Conservation (phyloP, 441 rosid genomes). For the Theobroma grandiflorum region DNA sequence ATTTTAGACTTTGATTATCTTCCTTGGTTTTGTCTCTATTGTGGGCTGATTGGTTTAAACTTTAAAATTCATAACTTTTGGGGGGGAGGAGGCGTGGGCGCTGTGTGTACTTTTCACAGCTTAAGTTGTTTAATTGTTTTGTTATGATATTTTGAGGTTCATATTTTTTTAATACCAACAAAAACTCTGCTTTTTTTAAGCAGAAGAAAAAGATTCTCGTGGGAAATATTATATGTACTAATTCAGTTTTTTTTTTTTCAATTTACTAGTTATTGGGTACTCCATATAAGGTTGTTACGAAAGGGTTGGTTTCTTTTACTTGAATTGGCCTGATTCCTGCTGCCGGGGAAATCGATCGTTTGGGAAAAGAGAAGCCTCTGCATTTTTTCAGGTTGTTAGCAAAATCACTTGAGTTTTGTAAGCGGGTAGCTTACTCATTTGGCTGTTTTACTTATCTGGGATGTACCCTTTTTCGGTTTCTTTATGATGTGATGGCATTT, state of each 20-base stretch:
- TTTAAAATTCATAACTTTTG: not conserved
- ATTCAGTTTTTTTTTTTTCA: not conserved
- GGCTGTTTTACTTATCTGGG: not conserved
- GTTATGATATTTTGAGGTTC: slow-evolving; percentile 11
- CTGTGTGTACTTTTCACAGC: not conserved
- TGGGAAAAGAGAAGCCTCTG: not conserved
- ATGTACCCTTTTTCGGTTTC: not conserved
- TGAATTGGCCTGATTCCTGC: slow-evolving; percentile 13
- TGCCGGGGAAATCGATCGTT: slow-evolving; percentile 5
- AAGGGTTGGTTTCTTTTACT: not conserved
- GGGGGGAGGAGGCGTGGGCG: too few species aligned
- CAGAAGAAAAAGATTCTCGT: not conserved
- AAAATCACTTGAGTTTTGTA: not conserved
- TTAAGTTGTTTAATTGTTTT: not conserved
- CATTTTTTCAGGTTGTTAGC: not conserved
- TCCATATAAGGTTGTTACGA: not conserved
- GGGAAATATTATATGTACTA: slow-evolving; percentile 3
- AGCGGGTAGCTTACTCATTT: not conserved
- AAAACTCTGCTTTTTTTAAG: not conserved
- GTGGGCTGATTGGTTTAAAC: not conserved
- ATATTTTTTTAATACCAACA: not conserved
- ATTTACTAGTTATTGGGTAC: not conserved
- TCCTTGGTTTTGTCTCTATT: slow-evolving; percentile 15
- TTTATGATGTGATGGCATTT: not conserved
- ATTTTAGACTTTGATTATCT: not conserved